These are phyloP conservation scores for Centaurea solstitialis DNA, from an alignment of 129 eudicot species.

Conservation along the genomic window DNA sequence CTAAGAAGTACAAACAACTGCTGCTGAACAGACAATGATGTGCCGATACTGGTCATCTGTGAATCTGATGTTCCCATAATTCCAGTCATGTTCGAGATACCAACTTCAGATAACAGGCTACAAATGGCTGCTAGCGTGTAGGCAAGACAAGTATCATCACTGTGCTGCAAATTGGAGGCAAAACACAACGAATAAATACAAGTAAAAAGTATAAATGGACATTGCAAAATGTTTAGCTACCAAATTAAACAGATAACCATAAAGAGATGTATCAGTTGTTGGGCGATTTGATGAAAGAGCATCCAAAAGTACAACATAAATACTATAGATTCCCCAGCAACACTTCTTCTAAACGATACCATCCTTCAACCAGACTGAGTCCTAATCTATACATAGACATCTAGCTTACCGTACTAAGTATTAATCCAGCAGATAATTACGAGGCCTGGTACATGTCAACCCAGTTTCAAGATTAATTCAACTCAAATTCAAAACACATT, in stretches of 20 bases:
- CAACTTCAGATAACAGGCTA: conserved; percentile 81
- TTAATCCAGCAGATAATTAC: not conserved
- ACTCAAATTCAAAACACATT: not conserved
- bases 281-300: not conserved
- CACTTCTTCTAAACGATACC: not conserved
- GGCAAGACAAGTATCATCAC: conserved; percentile 93
- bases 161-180: conserved; percentile 57
- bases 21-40: conserved; percentile 78
- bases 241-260: not conserved
- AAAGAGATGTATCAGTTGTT: not conserved
- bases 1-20: conserved; percentile 78
- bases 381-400: not conserved
- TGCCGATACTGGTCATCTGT: conserved; percentile 62
- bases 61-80: conserved; percentile 85
- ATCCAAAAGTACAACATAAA: not conserved
- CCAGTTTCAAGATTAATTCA: not conserved
- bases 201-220: not conserved
- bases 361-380: not conserved
- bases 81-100: conserved; percentile 70
- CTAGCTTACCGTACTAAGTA: not conserved
- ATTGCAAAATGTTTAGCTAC: conserved; percentile 1
- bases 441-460: not conserved
- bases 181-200: not conserved
- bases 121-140: conserved; percentile 94
- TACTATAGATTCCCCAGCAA: not conserved